These are phyloP conservation scores for Tetradesmus obliquus DNA, from an alignment of 139 green algal genomes.

Conservation along the genomic window DNA sequence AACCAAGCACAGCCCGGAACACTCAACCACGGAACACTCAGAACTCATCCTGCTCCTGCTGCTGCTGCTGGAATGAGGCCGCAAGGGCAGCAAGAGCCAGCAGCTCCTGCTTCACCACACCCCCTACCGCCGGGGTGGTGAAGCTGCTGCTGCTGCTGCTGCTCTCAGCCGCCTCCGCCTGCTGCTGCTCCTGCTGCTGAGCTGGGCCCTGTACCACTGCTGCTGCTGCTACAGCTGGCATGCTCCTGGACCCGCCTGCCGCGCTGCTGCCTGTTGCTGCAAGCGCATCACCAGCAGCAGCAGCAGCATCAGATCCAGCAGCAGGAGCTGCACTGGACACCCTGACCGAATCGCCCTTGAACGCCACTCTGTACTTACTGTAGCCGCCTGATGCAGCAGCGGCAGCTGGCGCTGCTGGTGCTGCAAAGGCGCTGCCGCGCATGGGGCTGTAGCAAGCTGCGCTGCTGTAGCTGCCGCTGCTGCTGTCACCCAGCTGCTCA, in stretches of 20 bases:
- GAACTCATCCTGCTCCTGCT: neutral
- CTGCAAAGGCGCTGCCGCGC: neutral
- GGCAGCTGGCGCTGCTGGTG: neutral
- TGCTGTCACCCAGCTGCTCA: constrained; percentile 1
- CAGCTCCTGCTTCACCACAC: constrained; percentile 14
- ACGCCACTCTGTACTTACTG: neutral
- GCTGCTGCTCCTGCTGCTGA: constrained; percentile 11
- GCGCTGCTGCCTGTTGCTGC: neutral
- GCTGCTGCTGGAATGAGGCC: constrained; percentile 17
- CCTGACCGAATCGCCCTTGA: neutral
- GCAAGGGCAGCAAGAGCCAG: constrained; percentile 22
- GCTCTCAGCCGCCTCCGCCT: neutral
- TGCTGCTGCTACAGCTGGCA: constrained; percentile 25
- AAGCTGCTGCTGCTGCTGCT: neutral
- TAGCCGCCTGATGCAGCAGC: neutral
- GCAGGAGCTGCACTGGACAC: neutral
- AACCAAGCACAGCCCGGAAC: too few species aligned
- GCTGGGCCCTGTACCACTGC: neutral
- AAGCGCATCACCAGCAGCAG: neutral
- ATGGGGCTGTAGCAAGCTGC: neutral
- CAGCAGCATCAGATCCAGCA: neutral
- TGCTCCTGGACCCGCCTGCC: neutral
- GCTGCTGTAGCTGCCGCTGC: constrained; percentile 8
- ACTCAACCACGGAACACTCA: neutral
- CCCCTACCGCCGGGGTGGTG: neutral